Evolutionary conservation across 2,329 filamentous ascomycete genomes (phyloP).

Genomic region (Myriosclerotinia curreyana): DNA sequence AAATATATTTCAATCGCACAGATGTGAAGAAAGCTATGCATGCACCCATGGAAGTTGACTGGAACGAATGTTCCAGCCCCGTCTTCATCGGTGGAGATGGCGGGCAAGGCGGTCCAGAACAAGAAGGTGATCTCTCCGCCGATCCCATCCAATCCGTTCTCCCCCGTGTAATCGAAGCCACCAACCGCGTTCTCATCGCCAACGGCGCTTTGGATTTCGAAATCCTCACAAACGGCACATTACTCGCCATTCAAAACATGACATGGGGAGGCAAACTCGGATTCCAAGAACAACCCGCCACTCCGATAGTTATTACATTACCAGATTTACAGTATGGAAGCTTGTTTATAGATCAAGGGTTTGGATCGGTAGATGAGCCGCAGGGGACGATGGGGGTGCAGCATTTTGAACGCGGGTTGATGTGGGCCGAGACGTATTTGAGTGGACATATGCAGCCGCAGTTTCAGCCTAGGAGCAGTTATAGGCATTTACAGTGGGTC

Average conservation of each 20-base stretch:
- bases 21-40: constrained; percentile 51
- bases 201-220: constrained; percentile 49
- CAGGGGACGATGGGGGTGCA: constrained; percentile 42
- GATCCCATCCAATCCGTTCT: constrained; percentile 45
- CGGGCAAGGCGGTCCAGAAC: constrained; percentile 27
- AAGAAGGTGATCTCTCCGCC: constrained; percentile 39
- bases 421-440: constrained; percentile 41
- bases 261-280: constrained; percentile 51
- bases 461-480: constrained; percentile 39
- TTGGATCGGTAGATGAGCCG: constrained; percentile 52
- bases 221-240: constrained; percentile 50
- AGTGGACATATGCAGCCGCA: constrained; percentile 42
- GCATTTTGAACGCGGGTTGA: constrained; percentile 41
- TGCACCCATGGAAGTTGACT: constrained; percentile 44
- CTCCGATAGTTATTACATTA: constrained; percentile 29
- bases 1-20: constrained; percentile 51
- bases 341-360: constrained; percentile 25
- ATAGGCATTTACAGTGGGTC: constrained; percentile 41
- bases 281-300: constrained; percentile 43
- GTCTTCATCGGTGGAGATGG: constrained; percentile 42
- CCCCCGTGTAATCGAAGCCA: constrained; percentile 49
- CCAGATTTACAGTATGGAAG: constrained; percentile 29
- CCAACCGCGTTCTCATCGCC: constrained; percentile 51
- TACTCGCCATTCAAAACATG: constrained; percentile 52
- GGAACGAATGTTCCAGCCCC: constrained; percentile 44